Evolutionary conservation across 805 yeast species (phyloP), one percentile per base, ranked within the genome.

Genomic region (Saturnispora kantuleensis): DNA sequence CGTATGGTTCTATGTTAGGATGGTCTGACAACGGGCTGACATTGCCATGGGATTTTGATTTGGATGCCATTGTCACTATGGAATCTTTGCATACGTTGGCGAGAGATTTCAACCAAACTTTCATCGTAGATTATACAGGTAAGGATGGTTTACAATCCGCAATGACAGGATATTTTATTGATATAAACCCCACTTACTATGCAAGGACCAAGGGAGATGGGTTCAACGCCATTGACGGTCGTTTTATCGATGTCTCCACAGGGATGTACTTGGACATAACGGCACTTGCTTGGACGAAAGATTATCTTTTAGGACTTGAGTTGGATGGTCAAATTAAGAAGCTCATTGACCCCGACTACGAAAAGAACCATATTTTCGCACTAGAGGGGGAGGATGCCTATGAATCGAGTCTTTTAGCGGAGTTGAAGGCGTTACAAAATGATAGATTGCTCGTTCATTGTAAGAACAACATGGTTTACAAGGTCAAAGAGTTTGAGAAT

Each of bases 1-100:
- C 80, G 5, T 82, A 78, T 57, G 85, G 85, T 2, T 65, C 82
- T 9, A 62, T 79, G 47, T 65, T 79, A 26, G 79, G 81, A 7
- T 79, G 79, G 74, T 71, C 73, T 51, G 77, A 76, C 70, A 76
- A 74, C 55, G 82, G 81, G 1, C 56, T 74, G 47, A 62, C 67
- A 5, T 64, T 79, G 50, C 79, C 80, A 7, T 79, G 81, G 81
- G 84, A 78, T 56, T 64, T 66, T 38, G 83, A 78, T 53, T 60
- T 75, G 31, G 84, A 79, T 60, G 80, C 76, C n/a, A 81, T 77
- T 53, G 62, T 78, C 55, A 72, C 82, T 1, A 70, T 73, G 47
- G 53, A 50, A 2, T 71, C 73, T 32, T 54, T 76, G 41, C 60
- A 63, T 40, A 56, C 51, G 33, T 54, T 79, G 33, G 77, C 77